Base-by-base conservation (phyloP, 306 rosid genomes). In the Fragaria vesca region DNA sequence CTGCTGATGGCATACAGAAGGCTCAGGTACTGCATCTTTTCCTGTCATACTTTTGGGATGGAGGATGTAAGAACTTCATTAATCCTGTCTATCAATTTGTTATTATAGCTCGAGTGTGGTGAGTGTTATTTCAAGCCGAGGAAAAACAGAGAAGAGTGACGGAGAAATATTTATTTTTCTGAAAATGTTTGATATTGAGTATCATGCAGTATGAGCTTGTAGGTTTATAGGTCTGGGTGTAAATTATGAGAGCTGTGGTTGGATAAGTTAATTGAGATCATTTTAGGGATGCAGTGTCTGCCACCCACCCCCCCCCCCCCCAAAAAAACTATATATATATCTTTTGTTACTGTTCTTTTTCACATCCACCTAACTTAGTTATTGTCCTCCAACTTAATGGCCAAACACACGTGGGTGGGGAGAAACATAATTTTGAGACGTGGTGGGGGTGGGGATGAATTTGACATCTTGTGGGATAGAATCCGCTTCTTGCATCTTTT, bases 1-100 rank as follows among this genome's bases (percentile, higher is more conserved):
- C 98, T 73, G 87, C 92, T 76, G 93, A 91, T 69, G 95, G 98
- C 62, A 82, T 92, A 78, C 93, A 83, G 58, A 95, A 81, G 81
- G 86, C 91, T 87, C 91, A 95, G 97, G 98, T 92, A 89, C 80
- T 81, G 74, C 76, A 69, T 77, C 81, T 71, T 79, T 82, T 75
- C 76, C 62, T 79, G 68, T 69, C 78, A 74, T 73, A 47, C 57
- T 72, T 26, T 72, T 26, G 24, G 32, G 18, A 48, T 71, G 47
- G 55, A 45, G 20, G 51, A 71, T 87, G 61, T 66, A 74, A 65
- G 68, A 48, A 47, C 73, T 68, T 24, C 24, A 10, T 73, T 40
- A 38, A 8, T 6, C 6, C 4, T 61, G 16, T 52, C 34, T 54
- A 54, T 38, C 21, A 7, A 34, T 18, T 38, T 54, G 48, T 72